Evolutionary conservation across 768 basidiomycete genomes (phyloP), one percentile per base, ranked within the genome.

Genomic region (Pisolithus sp.): DNA sequence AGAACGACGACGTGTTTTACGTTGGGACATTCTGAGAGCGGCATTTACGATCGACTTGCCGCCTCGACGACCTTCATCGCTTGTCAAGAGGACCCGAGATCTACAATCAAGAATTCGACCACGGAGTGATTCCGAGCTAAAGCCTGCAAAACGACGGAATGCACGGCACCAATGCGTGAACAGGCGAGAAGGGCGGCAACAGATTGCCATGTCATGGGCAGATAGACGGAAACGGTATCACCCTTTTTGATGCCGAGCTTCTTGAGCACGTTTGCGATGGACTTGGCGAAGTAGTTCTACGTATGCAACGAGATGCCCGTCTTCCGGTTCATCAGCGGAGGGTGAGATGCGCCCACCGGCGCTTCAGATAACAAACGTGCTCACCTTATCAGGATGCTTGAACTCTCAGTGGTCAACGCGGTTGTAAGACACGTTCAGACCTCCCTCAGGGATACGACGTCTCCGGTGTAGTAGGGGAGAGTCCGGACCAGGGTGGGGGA

Each of bases 131-230:
- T 99, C 95, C 8, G 94, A 83, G 7, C 87, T 90, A 76, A 99
- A 99, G 6, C 95, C 95, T 44, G 95, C 95, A 57, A 99, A 99
- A 99, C 86, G 63, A 96, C 95, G 7, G 93, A 94, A 73, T 99
- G 95, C 44, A 98, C 76, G 21, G 95, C 95, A 21, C 95, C 95
- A 59, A 99, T 89, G 57, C 95, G 87, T 4, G 95, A 94, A 66
- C 95, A 98, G 6, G 95, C 95, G 52, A 99, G 86, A 84, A 99
- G 93, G 40, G 95, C 90, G 43, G 91, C 93, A 46, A 89, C 91
- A 18, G 95, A 85, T 59, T 97, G 93, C 91, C 91, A 95, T 18
- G 88, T 85, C 89, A 91, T 93, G 48, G 92, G 92, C n/a, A 94
- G 79, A 70, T 94, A 95, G 50, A 94, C 74, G n/a, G 87, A 89